Percentiles rank a stretch among this genome's conserved stretches.
These are phyloP conservation scores for Pleomassaria siparia DNA, from an alignment of 2,329 filamentous ascomycete genomes.

Conservation along the genomic window DNA sequence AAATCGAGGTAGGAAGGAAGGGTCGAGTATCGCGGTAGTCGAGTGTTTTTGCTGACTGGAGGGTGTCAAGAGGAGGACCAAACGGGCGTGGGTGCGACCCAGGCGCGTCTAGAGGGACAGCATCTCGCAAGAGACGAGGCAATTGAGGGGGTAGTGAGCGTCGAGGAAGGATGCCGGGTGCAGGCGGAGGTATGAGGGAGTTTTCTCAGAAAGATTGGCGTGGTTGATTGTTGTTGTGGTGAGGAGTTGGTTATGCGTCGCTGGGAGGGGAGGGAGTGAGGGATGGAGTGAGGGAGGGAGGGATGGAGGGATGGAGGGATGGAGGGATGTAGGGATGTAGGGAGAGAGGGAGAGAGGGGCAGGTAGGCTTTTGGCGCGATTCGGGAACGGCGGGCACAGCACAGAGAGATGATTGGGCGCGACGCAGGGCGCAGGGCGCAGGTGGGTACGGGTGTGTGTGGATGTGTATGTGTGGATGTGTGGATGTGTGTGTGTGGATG, in stretches of 20 bases:
- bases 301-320: neutral
- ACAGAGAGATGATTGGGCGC: too few relatives aligned
- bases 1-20: constrained; percentile 9
- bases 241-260: neutral
- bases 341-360: too few relatives aligned
- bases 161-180: constrained; percentile 4
- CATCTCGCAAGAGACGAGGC: constrained; percentile 28
- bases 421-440: too few relatives aligned
- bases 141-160: constrained; percentile 25
- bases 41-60: constrained; percentile 10
- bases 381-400: too few relatives aligned
- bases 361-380: too few relatives aligned
- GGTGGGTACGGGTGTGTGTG: too few relatives aligned
- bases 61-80: constrained; percentile 3
- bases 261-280: constrained; percentile 1
- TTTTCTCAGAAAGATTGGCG: neutral
- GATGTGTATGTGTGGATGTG: too few relatives aligned
- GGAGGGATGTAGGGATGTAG: too few relatives aligned
- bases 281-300: too few relatives aligned
- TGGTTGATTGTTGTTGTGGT: neutral
- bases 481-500: too few relatives aligned
- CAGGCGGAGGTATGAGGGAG: neutral
- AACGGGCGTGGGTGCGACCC: constrained; percentile 18
- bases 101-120: constrained; percentile 21
- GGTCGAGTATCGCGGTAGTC: constrained; percentile 7